phyloP scores from a whole-genome alignment of 2,329 filamentous ascomycete species.

The Penicillium sp. region DNA sequence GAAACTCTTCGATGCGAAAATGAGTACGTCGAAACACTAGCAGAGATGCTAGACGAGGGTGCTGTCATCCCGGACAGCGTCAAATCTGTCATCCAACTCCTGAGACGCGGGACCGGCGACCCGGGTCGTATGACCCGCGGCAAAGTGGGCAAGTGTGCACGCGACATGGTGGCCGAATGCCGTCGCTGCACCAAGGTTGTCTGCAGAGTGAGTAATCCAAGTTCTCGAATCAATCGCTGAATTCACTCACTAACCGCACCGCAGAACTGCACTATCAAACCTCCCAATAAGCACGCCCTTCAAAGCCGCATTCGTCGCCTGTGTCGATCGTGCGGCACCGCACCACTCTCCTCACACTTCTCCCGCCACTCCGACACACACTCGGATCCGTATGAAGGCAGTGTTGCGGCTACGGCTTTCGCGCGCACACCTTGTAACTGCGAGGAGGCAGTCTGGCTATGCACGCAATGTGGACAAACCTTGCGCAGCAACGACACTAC shows the following conservation, averaged over 20 bases:
- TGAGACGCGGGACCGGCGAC: slow-evolving; percentile 31
- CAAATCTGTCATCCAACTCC: slow-evolving; percentile 31
- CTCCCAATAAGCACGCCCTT: slow-evolving; percentile 67
- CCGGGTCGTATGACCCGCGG: slow-evolving; percentile 55
- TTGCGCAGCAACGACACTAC: slow-evolving; percentile 60
- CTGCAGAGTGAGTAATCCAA: slow-evolving; percentile 68
- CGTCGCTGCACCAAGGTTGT: slow-evolving; percentile 74
- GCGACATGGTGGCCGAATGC: slow-evolving; percentile 84
- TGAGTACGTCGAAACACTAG: slow-evolving; percentile 54
- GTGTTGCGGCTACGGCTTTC: slow-evolving; percentile 45
- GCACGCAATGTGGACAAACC: slow-evolving; percentile 75
- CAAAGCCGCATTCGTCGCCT: slow-evolving; percentile 78
- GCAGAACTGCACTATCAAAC: slow-evolving; percentile 88
- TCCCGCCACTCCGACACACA: slow-evolving; percentile 30
- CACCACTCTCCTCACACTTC: slow-evolving; percentile 57
- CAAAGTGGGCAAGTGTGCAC: slow-evolving; percentile 76
- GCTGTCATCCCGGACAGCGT: slow-evolving; percentile 33
- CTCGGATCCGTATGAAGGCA: slow-evolving; percentile 21
- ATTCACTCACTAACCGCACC: slow-evolving; percentile 1
- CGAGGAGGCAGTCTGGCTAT: slow-evolving; percentile 71
- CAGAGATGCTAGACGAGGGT: slow-evolving; percentile 46
- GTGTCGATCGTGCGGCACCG: slow-evolving; percentile 72
- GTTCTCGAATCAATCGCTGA: not conserved
- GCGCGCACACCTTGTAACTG: slow-evolving; percentile 61
- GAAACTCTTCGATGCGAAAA: slow-evolving; percentile 80